Base-by-base conservation (phyloP, 805 yeast genomes). In the Teunomyces gatunensis region DNA sequence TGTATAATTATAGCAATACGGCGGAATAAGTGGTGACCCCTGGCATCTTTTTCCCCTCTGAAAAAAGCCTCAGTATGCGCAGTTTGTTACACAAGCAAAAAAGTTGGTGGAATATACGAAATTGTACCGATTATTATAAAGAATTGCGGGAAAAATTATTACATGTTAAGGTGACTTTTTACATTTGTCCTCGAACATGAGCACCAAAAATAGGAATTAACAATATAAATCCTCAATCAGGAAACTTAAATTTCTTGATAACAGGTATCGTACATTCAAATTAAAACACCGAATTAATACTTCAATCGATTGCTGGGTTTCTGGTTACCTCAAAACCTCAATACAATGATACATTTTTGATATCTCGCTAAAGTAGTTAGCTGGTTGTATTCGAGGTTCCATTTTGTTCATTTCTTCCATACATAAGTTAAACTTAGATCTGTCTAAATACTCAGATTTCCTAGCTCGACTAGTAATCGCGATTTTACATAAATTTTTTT, bases 351-450 rank as follows among this genome's bases (percentile, higher is more conserved):
- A 12, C 29, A 21, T 37, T 37, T 36, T 6, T 6, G 18, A 37
- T 12, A 9, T 21, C 3, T 20, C 12, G 25, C 25, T 23, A n/a
- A 21, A 5, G 28, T 20, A 37, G 18, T 37, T n/a, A 9, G 6
- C 11, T 21, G 25, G 29, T 20, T 20, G 5, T 12, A 37, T 20
- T n/a, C 11, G n/a, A n/a, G 29, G 29, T 37, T 37, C 28, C 40
- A 37, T 37, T 37, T 21, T 32, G 25, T 9, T 23, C 11, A 13
- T 20, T 9, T 37, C 17, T 37, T 37, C 40, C 10, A 21, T 23
- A 37, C 40, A 37, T 37, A 23, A 37, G 27, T 20, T 37, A 21
- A 37, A 37, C 40, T 35, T 37, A 37, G 40, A 37, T 37, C 29
- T 21, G 29, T 20, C 40, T 37, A 37, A 37, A 37, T 35, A 35